Evolutionary conservation across 2,329 filamentous ascomycete genomes (phyloP).

Genomic region (Diaporthe sp.): DNA sequence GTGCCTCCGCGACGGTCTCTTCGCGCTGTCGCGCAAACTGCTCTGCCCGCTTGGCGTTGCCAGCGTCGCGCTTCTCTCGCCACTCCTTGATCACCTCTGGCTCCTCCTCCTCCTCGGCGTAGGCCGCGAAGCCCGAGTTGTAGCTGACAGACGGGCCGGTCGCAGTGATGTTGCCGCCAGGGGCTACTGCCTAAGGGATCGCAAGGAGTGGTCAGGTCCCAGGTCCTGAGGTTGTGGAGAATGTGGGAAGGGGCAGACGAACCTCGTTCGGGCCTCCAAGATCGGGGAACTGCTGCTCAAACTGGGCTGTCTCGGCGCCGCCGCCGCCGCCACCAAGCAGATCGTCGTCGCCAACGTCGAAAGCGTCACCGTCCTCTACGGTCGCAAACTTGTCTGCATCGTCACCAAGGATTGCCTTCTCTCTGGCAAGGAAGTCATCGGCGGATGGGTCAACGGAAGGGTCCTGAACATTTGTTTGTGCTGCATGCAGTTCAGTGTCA

Average conservation of each 20-base stretch:
- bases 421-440: slow-evolving; percentile 90
- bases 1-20: slow-evolving; percentile 88
- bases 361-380: slow-evolving; percentile 74
- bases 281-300: slow-evolving; percentile 92
- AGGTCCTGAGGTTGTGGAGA: too few relatives aligned
- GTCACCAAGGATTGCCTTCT: slow-evolving; percentile 90
- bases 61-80: slow-evolving; percentile 88
- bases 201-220: neutral
- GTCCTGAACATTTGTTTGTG: slow-evolving; percentile 73
- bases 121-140: slow-evolving; percentile 70
- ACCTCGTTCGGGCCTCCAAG: slow-evolving; percentile 77
- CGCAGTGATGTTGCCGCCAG: slow-evolving; percentile 78
- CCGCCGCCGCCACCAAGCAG: slow-evolving; percentile 76
- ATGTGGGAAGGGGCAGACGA: slow-evolving; percentile 35
- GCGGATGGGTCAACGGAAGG: slow-evolving; percentile 68
- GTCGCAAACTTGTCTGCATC: slow-evolving; percentile 92
- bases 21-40: slow-evolving; percentile 84
- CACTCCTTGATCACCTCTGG: slow-evolving; percentile 90
- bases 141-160: slow-evolving; percentile 73
- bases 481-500: slow-evolving; percentile 54
- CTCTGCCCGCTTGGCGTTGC: slow-evolving; percentile 85
- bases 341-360: slow-evolving; percentile 76
- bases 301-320: slow-evolving; percentile 63
- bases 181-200: slow-evolving; percentile 70
- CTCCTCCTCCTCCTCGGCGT: slow-evolving; percentile 76